Evolutionary conservation across 345 rosid species (phyloP), one percentile per base, ranked within the genome.

Genomic region (Melaleuca alternifolia): DNA sequence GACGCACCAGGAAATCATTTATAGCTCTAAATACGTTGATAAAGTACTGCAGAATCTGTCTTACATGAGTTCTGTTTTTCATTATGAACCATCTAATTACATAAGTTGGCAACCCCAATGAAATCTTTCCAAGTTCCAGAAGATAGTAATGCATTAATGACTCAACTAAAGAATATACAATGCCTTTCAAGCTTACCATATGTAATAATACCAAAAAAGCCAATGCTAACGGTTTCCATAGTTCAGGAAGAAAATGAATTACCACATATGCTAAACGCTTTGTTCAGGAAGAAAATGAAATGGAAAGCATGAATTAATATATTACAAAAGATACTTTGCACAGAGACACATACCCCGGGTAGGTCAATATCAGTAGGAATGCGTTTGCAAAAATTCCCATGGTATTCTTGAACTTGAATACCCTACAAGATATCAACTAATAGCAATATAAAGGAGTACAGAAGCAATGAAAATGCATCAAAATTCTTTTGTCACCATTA

Each of bases 301-400:
- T 37, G 81, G 81, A 33, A 71, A 71, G 81, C 11, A 37, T 24
- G 0, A 33, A 71, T 65, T 37, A 71, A 33, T 71, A 33, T 71
- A 54, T 11, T 65, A 82, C 16, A 26, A 71, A 30, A 54, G 50
- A 53, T 65, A 24, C 50, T 46, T 24, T 5, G 30, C 24, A 87
- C 10, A 26, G 24, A 50, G 59, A 59, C 48, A 30, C 88, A 86
- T 87, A 96, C 99, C 96, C 93, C 98, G 79, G 99, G 95, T 52
- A 96, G 91, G 91, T 97, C 99, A 82, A 95, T 93, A 90, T 97
- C 99, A 6, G 99, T 96, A 46, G 99, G 99, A 89, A 97, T 95
- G 88, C 97, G 98, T 89, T 92, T 97, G 89, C 99, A 96, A 90
- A 97, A 97, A 93, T 95, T 97, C 85, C 99, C 99, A 84, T 93